Evolutionary conservation across 1,284 basidiomycete genomes (phyloP).

Genomic region (Sporisorium graminicola): DNA sequence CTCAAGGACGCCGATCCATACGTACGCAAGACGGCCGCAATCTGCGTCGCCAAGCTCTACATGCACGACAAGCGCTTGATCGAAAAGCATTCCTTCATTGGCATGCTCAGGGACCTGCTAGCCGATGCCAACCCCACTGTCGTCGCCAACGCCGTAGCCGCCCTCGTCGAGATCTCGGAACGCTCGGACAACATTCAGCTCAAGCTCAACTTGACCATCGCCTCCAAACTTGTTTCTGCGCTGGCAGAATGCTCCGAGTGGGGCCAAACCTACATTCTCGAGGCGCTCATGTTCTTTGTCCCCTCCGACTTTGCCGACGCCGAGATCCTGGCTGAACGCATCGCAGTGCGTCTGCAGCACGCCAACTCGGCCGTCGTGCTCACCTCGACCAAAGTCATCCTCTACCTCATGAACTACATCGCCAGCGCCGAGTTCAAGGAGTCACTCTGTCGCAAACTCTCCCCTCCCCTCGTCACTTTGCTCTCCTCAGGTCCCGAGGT

Average conservation of each 20-base stretch:
- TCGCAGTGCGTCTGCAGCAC: constrained; percentile 89
- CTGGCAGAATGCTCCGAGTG: constrained; percentile 93
- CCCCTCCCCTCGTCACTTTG: constrained; percentile 77
- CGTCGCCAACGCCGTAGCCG: constrained; percentile 94
- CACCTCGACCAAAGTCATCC: constrained; percentile 91
- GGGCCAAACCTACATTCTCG: constrained; percentile 99
- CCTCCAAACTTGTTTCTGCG: constrained; percentile 85
- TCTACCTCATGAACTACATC: constrained; percentile 99
- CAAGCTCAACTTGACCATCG: constrained; percentile 83
- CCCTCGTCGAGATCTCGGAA: constrained; percentile 88
- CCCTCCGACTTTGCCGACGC: constrained; percentile 89
- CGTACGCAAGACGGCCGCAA: constrained; percentile 95
- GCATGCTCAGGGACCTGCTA: constrained; percentile 86
- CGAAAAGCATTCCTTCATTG: constrained; percentile 86
- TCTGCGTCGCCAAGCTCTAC: constrained; percentile 90
- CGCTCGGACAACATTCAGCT: constrained; percentile 86
- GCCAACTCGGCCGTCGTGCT: constrained; percentile 95
- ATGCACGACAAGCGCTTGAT: constrained; percentile 84
- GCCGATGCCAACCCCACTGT: constrained; percentile 94
- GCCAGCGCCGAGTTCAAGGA: constrained; percentile 86
- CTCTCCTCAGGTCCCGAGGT: constrained; percentile 97
- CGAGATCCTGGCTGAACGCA: constrained; percentile 91
- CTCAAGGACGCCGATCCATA: constrained; percentile 91
- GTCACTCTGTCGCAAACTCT: constrained; percentile 94
- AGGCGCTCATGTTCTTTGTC: constrained; percentile 90